phyloP scores from a whole-genome alignment of 139 green algal genomes.

The Eudorina sp. region DNA sequence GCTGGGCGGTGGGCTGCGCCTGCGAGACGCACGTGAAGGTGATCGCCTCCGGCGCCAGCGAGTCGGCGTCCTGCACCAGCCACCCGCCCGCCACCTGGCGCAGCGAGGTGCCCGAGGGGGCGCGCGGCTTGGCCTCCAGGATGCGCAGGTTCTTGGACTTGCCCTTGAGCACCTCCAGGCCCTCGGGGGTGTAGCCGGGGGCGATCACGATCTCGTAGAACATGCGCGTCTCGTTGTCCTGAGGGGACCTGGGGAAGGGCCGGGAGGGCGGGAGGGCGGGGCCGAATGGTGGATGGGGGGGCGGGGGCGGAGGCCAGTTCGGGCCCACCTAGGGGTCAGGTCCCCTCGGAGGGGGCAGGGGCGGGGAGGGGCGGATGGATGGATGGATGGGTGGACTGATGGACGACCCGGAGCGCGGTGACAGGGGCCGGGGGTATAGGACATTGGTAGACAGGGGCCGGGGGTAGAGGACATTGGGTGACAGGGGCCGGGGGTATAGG shows the following conservation, averaged over 20 bases:
- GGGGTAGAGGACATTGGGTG: no score
- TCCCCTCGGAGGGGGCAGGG: no score
- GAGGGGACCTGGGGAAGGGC: constrained; percentile 75
- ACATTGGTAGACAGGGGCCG: no score
- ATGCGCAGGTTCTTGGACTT: constrained; percentile 99
- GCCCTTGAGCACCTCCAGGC: constrained; percentile 94
- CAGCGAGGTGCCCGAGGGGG: constrained; percentile 76
- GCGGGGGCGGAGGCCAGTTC: no score
- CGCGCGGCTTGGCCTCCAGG: constrained; percentile 90
- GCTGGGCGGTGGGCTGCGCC: constrained; percentile 86
- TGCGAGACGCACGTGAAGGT: constrained; percentile 90
- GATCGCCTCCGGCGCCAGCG: constrained; percentile 83
- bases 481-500: no score
- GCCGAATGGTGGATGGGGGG: no score
- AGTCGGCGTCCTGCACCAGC: constrained; percentile 92
- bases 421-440: no score
- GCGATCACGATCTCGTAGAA: constrained; percentile 99
- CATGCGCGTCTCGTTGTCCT: constrained; percentile 97
- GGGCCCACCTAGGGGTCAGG: no score
- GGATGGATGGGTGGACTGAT: no score
- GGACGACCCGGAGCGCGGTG: no score
- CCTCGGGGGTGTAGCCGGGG: constrained; percentile 93
- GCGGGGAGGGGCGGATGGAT: no score
- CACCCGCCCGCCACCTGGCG: constrained; percentile 89
- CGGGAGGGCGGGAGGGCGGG: no score